These are phyloP conservation scores for Ramularia endophylla DNA, from an alignment of 2,329 filamentous ascomycete species.

Conservation along the genomic window DNA sequence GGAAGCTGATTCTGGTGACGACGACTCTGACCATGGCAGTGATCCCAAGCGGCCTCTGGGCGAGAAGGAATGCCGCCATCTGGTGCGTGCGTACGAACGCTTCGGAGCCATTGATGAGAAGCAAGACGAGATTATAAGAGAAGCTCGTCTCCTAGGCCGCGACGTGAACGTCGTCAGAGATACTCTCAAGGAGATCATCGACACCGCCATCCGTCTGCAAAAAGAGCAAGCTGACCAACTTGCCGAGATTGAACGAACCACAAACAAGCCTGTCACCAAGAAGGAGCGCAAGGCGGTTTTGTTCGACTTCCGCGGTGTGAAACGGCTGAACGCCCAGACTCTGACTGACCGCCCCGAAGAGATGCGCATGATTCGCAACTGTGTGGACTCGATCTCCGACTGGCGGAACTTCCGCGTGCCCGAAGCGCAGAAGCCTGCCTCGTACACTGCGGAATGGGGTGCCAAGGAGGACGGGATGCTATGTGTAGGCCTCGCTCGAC, in stretches of 20 bases:
- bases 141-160: constrained; percentile 76
- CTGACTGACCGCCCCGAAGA: constrained; percentile 87
- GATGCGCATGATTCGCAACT: constrained; percentile 74
- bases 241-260: constrained; percentile 59
- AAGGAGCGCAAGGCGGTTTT: constrained; percentile 97
- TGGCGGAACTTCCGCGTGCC: constrained; percentile 76
- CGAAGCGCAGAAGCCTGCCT: constrained; percentile 85
- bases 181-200: constrained; percentile 71
- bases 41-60: constrained; percentile 87
- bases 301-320: constrained; percentile 89
- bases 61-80: constrained; percentile 87
- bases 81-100: constrained; percentile 84
- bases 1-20: constrained; percentile 48
- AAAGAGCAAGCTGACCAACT: constrained; percentile 65
- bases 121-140: constrained; percentile 76
- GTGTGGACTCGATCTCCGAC: constrained; percentile 60
- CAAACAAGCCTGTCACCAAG: constrained; percentile 79
- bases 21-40: constrained; percentile 47
- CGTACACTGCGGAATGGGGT: constrained; percentile 89
- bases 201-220: constrained; percentile 63
- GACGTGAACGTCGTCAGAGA: constrained; percentile 73
- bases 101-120: constrained; percentile 89
- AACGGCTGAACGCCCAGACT: constrained; percentile 93
- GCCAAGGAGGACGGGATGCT: constrained; percentile 96
- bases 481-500: constrained; percentile 82